Base-by-base conservation (phyloP, 768 basidiomycete genomes). In the Hypsizygus marmoreus region DNA sequence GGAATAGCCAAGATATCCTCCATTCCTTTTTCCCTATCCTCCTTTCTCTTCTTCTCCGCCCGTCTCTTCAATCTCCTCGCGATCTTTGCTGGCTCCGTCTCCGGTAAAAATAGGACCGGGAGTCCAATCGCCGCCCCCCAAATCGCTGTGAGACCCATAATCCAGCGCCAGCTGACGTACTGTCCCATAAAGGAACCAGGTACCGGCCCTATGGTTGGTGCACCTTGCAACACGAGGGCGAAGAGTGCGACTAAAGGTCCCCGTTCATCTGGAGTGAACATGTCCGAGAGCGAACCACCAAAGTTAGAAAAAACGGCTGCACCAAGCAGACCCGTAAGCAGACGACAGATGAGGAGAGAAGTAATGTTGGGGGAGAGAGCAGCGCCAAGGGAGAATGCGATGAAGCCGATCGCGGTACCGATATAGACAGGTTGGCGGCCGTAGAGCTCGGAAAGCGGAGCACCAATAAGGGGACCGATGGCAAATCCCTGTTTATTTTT, bases 201-300 rank as follows among this genome's bases (percentile, higher is more conserved):
- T 2, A 51, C 37, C 2, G 50, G 50, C 3, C 50, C 50, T 19
- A 51, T 38, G 8, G 50, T 51, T 6, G 50, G 50, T 13, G 39
- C 44, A 12, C 50, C 50, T 30, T 51, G 50, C 9, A 51, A 37
- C 5, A 51, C 50, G 12, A 51, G 29, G 5, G 50, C 33, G 29
- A 51, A 50, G 10, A 54, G 32, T 4, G 53, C 53, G 1, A 47
- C 38, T 4, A 54, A 24, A 22, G 53, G 49, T 12, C 43, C 46
- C n/a, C 49, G 49, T 17, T 54, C 53, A 8, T 50, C 53, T 2
- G 53, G 48, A 8, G 53, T 50, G 37, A 54, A 54, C 49, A 54
- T 50, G 35, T 54, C 53, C 7, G 53, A 45, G 1, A 54, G 28
- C 4, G 53, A 50, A 12, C 43, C 49, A 24, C 43, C 45, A 22